Evolutionary conservation across 1,284 basidiomycete genomes (phyloP).

Genomic region (Waitea zeae): DNA sequence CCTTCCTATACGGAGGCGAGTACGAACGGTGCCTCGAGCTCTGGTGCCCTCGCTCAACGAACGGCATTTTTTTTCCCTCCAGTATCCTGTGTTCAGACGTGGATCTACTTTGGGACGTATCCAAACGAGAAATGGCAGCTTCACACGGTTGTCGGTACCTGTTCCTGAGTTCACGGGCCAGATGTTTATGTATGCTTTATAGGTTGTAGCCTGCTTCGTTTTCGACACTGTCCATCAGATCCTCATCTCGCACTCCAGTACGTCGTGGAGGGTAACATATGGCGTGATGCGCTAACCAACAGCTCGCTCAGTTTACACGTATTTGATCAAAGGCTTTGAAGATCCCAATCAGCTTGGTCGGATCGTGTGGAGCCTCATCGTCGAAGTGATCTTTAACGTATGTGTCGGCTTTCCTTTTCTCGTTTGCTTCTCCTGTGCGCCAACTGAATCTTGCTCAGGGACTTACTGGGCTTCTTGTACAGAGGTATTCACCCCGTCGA

Average conservation of each 20-base stretch:
- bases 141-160: neutral
- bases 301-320: neutral
- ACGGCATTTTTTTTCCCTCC: slow-evolving; percentile 2
- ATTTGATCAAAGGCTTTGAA: neutral
- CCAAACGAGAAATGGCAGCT: slow-evolving; percentile 11
- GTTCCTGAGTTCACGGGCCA: too few relatives aligned
- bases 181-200: too few relatives aligned
- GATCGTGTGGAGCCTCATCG: neutral
- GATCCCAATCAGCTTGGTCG: neutral
- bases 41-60: neutral
- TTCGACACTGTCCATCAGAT: slow-evolving; percentile 33
- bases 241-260: slow-evolving; percentile 30
- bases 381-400: slow-evolving; percentile 33
- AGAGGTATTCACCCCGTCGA: slow-evolving; percentile 21
- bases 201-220: slow-evolving; percentile 19
- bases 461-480: slow-evolving; percentile 27
- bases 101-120: slow-evolving; percentile 30
- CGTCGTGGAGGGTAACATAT: slow-evolving; percentile 4
- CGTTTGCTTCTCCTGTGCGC: neutral
- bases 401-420: slow-evolving; percentile 5
- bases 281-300: neutral
- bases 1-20: neutral
- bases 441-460: slow-evolving; percentile 17
- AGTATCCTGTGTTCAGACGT: slow-evolving; percentile 34
- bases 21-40: neutral